Evolutionary conservation across 129 eudicot species (phyloP).

Genomic region (Flaveria bidentis): DNA sequence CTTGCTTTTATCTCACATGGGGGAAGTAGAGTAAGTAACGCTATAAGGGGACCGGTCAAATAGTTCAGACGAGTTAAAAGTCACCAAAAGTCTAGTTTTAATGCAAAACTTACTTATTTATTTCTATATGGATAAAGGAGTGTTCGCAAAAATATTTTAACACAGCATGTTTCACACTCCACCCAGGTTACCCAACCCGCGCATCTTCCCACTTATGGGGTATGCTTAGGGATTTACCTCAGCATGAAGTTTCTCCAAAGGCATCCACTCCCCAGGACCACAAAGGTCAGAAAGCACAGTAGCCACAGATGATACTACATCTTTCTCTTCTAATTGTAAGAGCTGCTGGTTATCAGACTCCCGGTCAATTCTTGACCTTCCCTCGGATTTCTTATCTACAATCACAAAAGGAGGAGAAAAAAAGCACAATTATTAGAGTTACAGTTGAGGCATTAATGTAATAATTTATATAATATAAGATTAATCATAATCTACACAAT

Average conservation of each 20-base stretch:
- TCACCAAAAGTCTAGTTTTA: neutral
- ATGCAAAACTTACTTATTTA: neutral
- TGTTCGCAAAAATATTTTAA: neutral
- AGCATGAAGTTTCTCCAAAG: constrained; percentile 94
- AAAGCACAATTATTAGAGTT: neutral
- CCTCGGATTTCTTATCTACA: constrained; percentile 79
- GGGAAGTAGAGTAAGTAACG: neutral
- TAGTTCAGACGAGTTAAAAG: neutral
- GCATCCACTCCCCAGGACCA: constrained; percentile 99
- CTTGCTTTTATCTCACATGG: neutral
- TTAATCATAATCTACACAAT: neutral
- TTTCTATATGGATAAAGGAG: neutral
- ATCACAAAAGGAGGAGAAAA: neutral
- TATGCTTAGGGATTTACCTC: constrained; percentile 48
- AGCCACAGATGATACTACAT: constrained; percentile 89
- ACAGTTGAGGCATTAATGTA: neutral
- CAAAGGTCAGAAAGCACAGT: constrained; percentile 90
- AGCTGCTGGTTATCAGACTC: constrained; percentile 88
- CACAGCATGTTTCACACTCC: neutral
- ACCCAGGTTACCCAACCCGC: neutral
- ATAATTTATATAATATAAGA: neutral
- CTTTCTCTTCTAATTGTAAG: constrained; percentile 86
- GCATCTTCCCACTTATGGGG: neutral
- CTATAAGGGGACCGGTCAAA: neutral
- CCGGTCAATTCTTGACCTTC: constrained; percentile 72